Conservation (phyloP, 306 rosid genomes). For the Rosa persica region DNA sequence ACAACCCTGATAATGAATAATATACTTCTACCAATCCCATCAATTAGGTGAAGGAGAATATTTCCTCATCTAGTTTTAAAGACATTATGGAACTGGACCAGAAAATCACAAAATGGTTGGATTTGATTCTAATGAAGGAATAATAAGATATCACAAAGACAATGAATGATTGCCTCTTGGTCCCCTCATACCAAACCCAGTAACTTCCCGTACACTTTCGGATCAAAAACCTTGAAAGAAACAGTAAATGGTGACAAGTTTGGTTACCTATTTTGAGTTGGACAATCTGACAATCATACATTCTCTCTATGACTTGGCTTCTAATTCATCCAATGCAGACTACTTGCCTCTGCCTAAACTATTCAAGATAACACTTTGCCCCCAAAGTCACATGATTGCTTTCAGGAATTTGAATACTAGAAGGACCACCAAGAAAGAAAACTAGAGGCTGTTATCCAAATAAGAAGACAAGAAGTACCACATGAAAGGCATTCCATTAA, state of each 20-base stretch:
- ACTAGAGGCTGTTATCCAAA: background rate
- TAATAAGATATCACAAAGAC: background rate
- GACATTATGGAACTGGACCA: conserved; percentile 17
- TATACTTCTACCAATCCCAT: background rate
- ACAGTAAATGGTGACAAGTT: background rate
- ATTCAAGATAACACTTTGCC: background rate
- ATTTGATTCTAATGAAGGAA: conserved; percentile 13
- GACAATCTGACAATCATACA: background rate
- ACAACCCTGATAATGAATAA: conserved; percentile 2
- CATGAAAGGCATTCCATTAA: conserved; percentile 40
- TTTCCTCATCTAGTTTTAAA: background rate
- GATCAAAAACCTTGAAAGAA: background rate
- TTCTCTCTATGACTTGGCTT: background rate
- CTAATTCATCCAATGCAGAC: conserved; percentile 4
- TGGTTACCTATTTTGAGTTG: background rate
- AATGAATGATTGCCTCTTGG: conserved; percentile 10
- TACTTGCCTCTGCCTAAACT: background rate
- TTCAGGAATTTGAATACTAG: conserved; percentile 1
- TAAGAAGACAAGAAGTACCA: conserved; percentile 7
- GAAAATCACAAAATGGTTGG: background rate
- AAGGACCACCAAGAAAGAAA: background rate
- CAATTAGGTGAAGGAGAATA: background rate
- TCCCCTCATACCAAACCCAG: background rate
- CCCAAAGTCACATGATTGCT: conserved; percentile 8
- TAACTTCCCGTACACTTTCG: background rate